phyloP scores from a whole-genome alignment of 192 early-diverging fungal genomes.

The Podila clonocystis region DNA sequence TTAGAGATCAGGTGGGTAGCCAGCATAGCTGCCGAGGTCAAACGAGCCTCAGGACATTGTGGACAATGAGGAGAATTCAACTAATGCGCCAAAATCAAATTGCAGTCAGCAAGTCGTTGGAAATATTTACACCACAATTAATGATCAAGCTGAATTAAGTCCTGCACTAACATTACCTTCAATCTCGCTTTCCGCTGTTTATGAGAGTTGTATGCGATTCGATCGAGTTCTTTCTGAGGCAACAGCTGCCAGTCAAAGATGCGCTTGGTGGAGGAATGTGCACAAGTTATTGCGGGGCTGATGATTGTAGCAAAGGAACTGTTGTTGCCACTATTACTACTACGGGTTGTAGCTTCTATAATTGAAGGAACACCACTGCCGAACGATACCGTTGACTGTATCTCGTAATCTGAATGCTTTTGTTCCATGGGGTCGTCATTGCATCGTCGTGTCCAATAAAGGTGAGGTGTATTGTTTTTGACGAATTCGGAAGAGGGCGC shows the following conservation, averaged over 20 bases:
- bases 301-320: neutral
- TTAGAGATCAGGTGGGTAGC: slow-evolving; percentile 16
- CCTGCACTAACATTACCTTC: neutral
- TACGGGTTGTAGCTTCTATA: neutral
- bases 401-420: neutral
- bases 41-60: slow-evolving; percentile 18
- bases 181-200: slow-evolving; percentile 20
- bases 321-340: neutral
- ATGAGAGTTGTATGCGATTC: slow-evolving; percentile 28
- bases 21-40: slow-evolving; percentile 34
- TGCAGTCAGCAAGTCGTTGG: too few species aligned
- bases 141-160: neutral
- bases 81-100: neutral
- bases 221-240: slow-evolving; percentile 12
- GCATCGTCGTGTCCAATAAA: neutral
- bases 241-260: slow-evolving; percentile 28
- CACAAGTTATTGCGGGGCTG: neutral
- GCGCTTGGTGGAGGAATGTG: neutral
- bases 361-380: too few species aligned
- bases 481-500: too few species aligned
- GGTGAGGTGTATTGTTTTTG: too few species aligned
- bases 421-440: slow-evolving; percentile 3
- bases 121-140: too few species aligned
- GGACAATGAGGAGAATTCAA: slow-evolving; percentile 14
- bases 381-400: neutral